A percentile compares a stretch with the other conserved stretches of the same genome.
Evolutionary conservation across 148 eudicot genomes (phyloP).

Genomic region (Nepenthes gracilis): DNA sequence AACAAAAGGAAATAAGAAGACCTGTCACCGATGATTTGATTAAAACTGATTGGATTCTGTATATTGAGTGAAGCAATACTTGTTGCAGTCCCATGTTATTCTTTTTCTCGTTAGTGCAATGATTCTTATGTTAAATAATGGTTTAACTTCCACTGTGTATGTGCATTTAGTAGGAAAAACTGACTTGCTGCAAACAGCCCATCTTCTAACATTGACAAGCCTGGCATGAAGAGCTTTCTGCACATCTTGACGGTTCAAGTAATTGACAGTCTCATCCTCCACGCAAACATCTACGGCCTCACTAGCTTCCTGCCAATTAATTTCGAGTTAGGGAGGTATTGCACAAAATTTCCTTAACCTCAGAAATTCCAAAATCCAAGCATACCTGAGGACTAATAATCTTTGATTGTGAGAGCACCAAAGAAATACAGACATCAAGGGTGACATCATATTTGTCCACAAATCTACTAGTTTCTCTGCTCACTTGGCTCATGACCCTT

Average conservation of each 20-base stretch:
- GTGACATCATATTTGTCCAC: conserved; percentile 96
- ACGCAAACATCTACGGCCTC: conserved; percentile 82
- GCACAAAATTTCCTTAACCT: background rate
- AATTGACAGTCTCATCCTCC: conserved; percentile 80
- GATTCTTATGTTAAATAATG: too few species aligned
- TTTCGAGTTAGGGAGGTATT: background rate
- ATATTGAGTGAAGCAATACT: too few species aligned
- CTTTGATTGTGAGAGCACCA: conserved; percentile 83
- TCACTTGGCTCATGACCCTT: conserved; percentile 64
- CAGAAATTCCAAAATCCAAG: background rate
- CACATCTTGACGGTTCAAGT: conserved; percentile 74
- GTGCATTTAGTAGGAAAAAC: background rate
- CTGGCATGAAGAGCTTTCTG: conserved; percentile 73
- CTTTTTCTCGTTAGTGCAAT: too few species aligned
- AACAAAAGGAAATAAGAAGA: too few species aligned
- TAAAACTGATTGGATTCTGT: too few species aligned
- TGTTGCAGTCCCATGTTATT: too few species aligned
- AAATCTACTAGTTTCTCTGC: conserved; percentile 76
- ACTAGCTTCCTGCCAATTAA: conserved; percentile 37
- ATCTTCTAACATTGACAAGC: conserved; percentile 66
- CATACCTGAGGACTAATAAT: conserved; percentile 57
- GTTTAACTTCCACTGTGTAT: background rate
- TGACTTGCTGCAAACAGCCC: conserved; percentile 87
- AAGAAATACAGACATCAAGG: conserved; percentile 81
- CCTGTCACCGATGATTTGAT: too few species aligned